These are phyloP conservation scores for Iberis amara DNA, from an alignment of 441 rosid genomes.

Conservation along the genomic window DNA sequence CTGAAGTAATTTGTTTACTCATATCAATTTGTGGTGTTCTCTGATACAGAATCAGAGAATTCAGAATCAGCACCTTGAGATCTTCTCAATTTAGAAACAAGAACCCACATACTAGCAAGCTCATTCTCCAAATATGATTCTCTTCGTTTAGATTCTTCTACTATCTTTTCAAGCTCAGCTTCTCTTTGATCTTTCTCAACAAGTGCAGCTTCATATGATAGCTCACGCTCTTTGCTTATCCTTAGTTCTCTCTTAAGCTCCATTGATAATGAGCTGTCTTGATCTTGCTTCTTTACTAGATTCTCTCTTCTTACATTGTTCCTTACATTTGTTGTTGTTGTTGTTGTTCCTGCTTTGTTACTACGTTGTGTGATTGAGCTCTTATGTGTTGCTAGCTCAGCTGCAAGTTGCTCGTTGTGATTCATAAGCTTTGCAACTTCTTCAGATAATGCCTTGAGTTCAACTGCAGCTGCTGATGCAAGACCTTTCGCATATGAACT, in stretches of 20 bases:
- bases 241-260: constrained; percentile 80
- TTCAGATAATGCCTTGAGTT: constrained; percentile 89
- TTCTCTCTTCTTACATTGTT: constrained; percentile 53
- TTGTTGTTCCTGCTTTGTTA: constrained; percentile 31
- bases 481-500: constrained; percentile 90
- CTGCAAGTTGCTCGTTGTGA: constrained; percentile 63
- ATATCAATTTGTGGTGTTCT: constrained; percentile 15
- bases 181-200: constrained; percentile 36
- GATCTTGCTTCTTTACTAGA: constrained; percentile 52
- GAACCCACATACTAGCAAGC: constrained; percentile 97
- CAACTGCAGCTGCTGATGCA: constrained; percentile 97
- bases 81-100: constrained; percentile 74
- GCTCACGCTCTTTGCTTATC: constrained; percentile 64
- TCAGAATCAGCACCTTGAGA: constrained; percentile 49
- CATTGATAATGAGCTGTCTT: constrained; percentile 40
- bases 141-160: constrained; percentile 81
- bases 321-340: constrained; percentile 36
- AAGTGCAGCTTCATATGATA: constrained; percentile 64
- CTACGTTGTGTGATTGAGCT: constrained; percentile 53
- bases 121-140: constrained; percentile 91
- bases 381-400: constrained; percentile 56
- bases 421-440: constrained; percentile 94
- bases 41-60: constrained; percentile 34
- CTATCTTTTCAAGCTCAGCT: constrained; percentile 58
- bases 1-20: too few species aligned